Percentiles rank a stretch among this genome's conserved stretches.
phyloP scores from a whole-genome alignment of 495 filamentous ascomycete genomes.

The Lophiostoma macrostomum region DNA sequence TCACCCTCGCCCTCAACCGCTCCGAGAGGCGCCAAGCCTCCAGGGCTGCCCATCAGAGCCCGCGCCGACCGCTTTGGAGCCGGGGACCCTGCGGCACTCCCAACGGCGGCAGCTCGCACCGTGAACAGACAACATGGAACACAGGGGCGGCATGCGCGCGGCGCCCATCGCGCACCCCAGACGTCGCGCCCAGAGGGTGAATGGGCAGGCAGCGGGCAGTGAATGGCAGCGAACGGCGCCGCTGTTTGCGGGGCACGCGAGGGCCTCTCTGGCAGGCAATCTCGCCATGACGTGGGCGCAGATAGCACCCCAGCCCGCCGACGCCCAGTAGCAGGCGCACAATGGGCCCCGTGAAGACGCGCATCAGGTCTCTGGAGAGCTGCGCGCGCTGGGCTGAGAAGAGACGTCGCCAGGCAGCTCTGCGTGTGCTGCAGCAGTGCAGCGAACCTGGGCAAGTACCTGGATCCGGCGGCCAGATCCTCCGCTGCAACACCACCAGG shows the following conservation, averaged over 20 bases:
- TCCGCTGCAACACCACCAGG: neutral
- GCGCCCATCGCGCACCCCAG: no score
- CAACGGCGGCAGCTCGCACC: no score
- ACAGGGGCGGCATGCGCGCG: no score
- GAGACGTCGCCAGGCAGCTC: no score
- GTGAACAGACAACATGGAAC: no score
- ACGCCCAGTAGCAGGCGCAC: slow-evolving; percentile 20
- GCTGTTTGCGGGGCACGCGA: neutral
- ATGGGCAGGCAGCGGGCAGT: no score
- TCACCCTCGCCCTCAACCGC: slow-evolving; percentile 2
- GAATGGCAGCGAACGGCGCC: neutral
- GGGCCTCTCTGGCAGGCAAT: neutral
- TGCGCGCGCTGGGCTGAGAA: neutral
- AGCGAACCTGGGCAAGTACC: no score
- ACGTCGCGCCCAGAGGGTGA: neutral
- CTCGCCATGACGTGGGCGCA: slow-evolving; percentile 10
- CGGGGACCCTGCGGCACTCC: neutral
- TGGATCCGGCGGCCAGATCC: neutral
- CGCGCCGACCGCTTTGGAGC: neutral
- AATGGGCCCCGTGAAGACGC: slow-evolving; percentile 21
- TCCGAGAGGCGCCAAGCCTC: slow-evolving; percentile 31
- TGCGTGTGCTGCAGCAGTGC: no score
- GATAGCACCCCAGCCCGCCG: no score
- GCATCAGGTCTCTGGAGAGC: slow-evolving; percentile 24
- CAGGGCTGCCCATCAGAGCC: neutral